Evolutionary conservation across 257 asterid genomes (phyloP).

Genomic region (Nicotiana tabacum): DNA sequence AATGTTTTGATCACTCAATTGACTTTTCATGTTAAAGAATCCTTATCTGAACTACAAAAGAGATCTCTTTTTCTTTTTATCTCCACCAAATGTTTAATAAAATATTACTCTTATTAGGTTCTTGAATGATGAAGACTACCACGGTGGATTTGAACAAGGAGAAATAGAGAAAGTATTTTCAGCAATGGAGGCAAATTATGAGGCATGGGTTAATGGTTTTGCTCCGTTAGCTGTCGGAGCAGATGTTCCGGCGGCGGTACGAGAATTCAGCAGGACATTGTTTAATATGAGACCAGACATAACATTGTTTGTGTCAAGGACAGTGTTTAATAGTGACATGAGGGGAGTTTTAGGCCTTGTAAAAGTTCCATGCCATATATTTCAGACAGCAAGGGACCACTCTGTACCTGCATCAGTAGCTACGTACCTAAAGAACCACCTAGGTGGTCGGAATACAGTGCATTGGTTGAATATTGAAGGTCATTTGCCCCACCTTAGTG

Average conservation of each 20-base stretch:
- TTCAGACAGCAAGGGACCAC: slow-evolving; percentile 74
- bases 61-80: not conserved
- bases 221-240: slow-evolving; percentile 98
- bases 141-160: slow-evolving; percentile 76
- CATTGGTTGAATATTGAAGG: slow-evolving; percentile 63
- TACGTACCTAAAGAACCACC: slow-evolving; percentile 57
- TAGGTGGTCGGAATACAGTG: slow-evolving; percentile 76
- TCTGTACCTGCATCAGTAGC: slow-evolving; percentile 91
- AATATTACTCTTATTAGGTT: slow-evolving; percentile 32
- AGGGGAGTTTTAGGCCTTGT: slow-evolving; percentile 75
- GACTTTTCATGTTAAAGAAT: not conserved
- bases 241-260: slow-evolving; percentile 87
- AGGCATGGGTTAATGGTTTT: slow-evolving; percentile 88
- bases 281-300: slow-evolving; percentile 94
- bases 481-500: slow-evolving; percentile 85
- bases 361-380: slow-evolving; percentile 69
- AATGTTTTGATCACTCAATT: not conserved
- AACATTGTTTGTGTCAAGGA: slow-evolving; percentile 65
- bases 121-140: slow-evolving; percentile 68
- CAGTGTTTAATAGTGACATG: slow-evolving; percentile 68
- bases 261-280: slow-evolving; percentile 75
- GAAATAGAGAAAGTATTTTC: slow-evolving; percentile 67
- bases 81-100: not conserved
- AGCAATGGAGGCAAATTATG: slow-evolving; percentile 87
- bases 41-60: not conserved